Evolutionary conservation across 768 basidiomycete genomes (phyloP).

Genomic region (Naganishia onofrii): DNA sequence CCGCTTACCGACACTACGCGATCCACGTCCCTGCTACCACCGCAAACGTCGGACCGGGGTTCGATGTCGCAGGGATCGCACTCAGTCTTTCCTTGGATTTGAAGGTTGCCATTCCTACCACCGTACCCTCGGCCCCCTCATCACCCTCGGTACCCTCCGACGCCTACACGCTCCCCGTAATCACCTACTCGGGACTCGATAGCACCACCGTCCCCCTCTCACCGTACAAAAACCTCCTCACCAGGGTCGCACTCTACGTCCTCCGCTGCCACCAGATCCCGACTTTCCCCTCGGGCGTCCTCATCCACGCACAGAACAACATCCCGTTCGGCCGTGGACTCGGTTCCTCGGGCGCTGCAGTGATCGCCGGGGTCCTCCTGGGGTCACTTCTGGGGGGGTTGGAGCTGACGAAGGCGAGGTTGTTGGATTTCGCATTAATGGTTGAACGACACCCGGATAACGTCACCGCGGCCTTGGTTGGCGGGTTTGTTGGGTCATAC

Average conservation of each 20-base stretch:
- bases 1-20: constrained; percentile 53
- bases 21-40: constrained; percentile 95
- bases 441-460: constrained; percentile 99
- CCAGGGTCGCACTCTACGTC: constrained; percentile 95
- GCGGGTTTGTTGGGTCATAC: constrained; percentile 96
- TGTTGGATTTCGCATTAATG: constrained; percentile 97
- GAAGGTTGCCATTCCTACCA: constrained; percentile 59
- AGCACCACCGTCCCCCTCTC: constrained; percentile 85
- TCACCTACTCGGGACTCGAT: constrained; percentile 84
- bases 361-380: constrained; percentile 91
- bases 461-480: constrained; percentile 92
- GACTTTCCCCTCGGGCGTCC: constrained; percentile 72
- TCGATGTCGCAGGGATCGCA: constrained; percentile 98
- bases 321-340: constrained; percentile 97
- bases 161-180: constrained; percentile 58
- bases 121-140: constrained; percentile 41
- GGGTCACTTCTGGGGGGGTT: constrained; percentile 78
- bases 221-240: constrained; percentile 93
- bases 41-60: constrained; percentile 97
- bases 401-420: constrained; percentile 64
- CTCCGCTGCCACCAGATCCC: constrained; percentile 78
- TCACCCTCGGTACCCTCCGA: too few species aligned
- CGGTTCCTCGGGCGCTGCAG: constrained; percentile 97
- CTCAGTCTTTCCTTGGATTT: constrained; percentile 80
- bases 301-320: constrained; percentile 74